A percentile compares a stretch with the other conserved stretches of the same genome.
Evolutionary conservation across 768 basidiomycete species (phyloP).

Genomic region (Boletus huronensis): DNA sequence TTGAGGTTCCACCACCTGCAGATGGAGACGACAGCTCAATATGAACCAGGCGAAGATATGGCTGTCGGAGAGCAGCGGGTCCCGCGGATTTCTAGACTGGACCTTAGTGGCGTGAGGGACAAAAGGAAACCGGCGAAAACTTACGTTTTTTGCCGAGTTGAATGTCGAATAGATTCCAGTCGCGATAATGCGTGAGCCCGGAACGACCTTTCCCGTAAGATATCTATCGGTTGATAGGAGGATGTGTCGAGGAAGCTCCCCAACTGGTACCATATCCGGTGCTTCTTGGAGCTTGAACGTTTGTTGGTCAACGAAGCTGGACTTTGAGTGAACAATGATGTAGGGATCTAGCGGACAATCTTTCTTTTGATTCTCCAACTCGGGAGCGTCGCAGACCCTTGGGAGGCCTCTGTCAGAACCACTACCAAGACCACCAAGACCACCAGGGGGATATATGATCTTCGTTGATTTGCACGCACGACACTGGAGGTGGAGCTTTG

Average conservation of each 20-base stretch:
- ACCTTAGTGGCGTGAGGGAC: neutral
- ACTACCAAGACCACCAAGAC: constrained; percentile 82
- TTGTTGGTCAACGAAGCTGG: constrained; percentile 93
- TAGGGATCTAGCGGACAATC: constrained; percentile 97
- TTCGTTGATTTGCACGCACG: constrained; percentile 83
- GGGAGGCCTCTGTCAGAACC: constrained; percentile 85
- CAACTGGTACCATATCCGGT: constrained; percentile 99
- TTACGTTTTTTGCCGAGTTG: constrained; percentile 79
- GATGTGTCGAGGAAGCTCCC: constrained; percentile 95
- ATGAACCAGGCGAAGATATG: constrained; percentile 91
- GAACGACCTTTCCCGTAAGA: constrained; percentile 89
- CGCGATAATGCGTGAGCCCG: constrained; percentile 91
- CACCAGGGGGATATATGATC: constrained; percentile 70
- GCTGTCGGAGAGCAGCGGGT: constrained; percentile 87
- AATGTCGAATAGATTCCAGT: constrained; percentile 98
- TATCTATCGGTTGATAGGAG: constrained; percentile 88
- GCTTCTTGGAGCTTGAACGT: constrained; percentile 96
- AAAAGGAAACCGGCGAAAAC: constrained; percentile 19
- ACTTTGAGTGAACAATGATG: constrained; percentile 91
- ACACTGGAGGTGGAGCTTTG: constrained; percentile 89
- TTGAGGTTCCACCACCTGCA: constrained; percentile 64
- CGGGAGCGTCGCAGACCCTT: constrained; percentile 79
- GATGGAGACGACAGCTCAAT: constrained; percentile 85
- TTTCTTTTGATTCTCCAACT: constrained; percentile 80
- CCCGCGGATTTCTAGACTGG: constrained; percentile 64